Evolutionary conservation across 768 basidiomycete species (phyloP).

Genomic region (Tricholomella constricta): DNA sequence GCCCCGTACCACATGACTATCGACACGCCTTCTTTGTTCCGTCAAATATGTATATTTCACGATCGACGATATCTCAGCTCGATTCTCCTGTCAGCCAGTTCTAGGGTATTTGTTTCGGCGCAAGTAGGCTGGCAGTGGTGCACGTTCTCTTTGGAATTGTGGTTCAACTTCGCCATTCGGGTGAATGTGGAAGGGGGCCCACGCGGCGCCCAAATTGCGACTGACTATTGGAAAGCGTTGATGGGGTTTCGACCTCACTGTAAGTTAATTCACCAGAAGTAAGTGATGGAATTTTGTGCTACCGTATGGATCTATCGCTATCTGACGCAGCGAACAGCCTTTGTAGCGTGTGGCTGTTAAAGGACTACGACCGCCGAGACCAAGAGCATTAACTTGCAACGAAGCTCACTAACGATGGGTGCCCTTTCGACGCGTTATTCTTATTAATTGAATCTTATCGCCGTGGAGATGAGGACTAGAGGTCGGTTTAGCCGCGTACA

Average conservation of each 20-base stretch:
- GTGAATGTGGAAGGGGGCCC: neutral
- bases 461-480: neutral
- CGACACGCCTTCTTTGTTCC: neutral
- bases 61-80: neutral
- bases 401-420: neutral
- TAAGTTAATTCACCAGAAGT: neutral
- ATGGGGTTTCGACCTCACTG: neutral
- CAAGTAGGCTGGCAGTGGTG: neutral
- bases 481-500: neutral
- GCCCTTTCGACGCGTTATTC: neutral
- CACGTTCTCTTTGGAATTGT: neutral
- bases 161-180: neutral
- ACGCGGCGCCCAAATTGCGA: neutral
- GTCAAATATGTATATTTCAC: neutral
- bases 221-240: neutral
- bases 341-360: neutral
- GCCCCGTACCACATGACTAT: too few species aligned
- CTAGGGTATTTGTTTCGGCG: neutral
- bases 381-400: neutral
- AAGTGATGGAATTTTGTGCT: neutral
- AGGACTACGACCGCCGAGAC: neutral
- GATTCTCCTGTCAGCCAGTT: neutral
- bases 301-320: neutral
- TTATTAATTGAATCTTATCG: neutral
- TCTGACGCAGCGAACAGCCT: neutral